Evolutionary conservation across 805 yeast genomes (phyloP).

Genomic region (Teunomyces tritomae): DNA sequence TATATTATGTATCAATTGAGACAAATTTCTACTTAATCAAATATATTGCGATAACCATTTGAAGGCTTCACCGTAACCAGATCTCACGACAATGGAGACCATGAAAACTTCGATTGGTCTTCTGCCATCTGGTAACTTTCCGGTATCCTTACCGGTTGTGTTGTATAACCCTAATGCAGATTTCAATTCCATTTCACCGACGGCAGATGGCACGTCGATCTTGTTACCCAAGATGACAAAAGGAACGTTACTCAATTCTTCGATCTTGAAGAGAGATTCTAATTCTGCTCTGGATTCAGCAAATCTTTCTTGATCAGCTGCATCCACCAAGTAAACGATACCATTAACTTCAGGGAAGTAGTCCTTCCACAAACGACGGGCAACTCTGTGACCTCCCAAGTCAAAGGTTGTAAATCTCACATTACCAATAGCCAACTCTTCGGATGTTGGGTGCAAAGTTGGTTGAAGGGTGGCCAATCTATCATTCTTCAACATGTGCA

Average conservation of each 20-base stretch:
- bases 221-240: conserved; percentile 94
- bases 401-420: conserved; percentile 97
- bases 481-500: conserved; percentile 69
- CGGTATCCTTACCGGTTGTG: conserved; percentile 81
- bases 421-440: conserved; percentile 94
- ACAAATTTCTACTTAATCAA: conserved; percentile 29
- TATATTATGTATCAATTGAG: background rate
- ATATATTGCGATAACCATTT: conserved; percentile 97
- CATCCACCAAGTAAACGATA: conserved; percentile 92
- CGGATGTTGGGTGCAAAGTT: conserved; percentile 97
- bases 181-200: conserved; percentile 90
- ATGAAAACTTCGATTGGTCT: conserved; percentile 96
- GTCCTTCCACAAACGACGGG: conserved; percentile 99
- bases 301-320: conserved; percentile 94
- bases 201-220: conserved; percentile 92
- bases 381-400: conserved; percentile 97
- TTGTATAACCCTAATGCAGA: conserved; percentile 81
- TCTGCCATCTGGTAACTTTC: conserved; percentile 63
- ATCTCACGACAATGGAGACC: conserved; percentile 98
- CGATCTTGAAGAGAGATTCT: conserved; percentile 88
- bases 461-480: conserved; percentile 97
- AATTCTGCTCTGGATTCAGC: conserved; percentile 93
- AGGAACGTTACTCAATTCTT: conserved; percentile 86
- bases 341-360: conserved; percentile 99
- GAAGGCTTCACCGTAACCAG: conserved; percentile 97